phyloP scores from a whole-genome alignment of 495 filamentous ascomycete species.

The Aspergillus panamensis region DNA sequence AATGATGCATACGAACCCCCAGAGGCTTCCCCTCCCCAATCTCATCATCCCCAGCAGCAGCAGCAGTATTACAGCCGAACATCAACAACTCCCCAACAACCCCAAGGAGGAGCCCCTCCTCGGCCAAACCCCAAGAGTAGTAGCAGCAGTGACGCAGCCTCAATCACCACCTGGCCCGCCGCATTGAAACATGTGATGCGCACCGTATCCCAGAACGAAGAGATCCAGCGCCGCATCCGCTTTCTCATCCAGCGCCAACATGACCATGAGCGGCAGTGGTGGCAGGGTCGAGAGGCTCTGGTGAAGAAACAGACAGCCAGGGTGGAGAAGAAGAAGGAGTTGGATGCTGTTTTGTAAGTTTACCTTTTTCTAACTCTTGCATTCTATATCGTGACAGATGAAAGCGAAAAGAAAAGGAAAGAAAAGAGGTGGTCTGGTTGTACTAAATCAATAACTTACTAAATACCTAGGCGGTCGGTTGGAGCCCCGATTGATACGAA shows the following conservation, averaged over 20 bases:
- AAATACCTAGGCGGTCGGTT: conserved; percentile 33
- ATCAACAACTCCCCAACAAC: conserved; percentile 10
- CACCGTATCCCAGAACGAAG: conserved; percentile 51
- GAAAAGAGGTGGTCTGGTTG: too few species aligned
- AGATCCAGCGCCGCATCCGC: conserved; percentile 35
- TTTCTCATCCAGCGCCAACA: conserved; percentile 63
- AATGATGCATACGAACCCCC: conserved; percentile 31
- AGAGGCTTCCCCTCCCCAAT: conserved; percentile 11
- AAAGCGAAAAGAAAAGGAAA: too few species aligned
- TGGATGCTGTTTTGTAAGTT: conserved; percentile 49
- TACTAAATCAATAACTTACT: conserved; percentile 1
- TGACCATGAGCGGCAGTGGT: conserved; percentile 64
- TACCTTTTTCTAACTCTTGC: background rate
- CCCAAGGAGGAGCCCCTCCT: conserved; percentile 12
- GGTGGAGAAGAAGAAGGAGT: conserved; percentile 48
- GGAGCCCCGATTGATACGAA: conserved; percentile 38
- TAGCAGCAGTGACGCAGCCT: conserved; percentile 35
- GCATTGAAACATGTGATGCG: conserved; percentile 61
- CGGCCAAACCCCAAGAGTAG: conserved; percentile 9
- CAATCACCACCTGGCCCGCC: conserved; percentile 62
- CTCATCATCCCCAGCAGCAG: conserved; percentile 7
- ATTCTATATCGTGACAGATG: too few species aligned
- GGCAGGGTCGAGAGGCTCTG: conserved; percentile 49
- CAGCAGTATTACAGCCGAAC: too few species aligned
- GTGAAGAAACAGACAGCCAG: conserved; percentile 47